Base-by-base conservation (phyloP, 805 yeast species). In the Grigorovia yakushimaensis region DNA sequence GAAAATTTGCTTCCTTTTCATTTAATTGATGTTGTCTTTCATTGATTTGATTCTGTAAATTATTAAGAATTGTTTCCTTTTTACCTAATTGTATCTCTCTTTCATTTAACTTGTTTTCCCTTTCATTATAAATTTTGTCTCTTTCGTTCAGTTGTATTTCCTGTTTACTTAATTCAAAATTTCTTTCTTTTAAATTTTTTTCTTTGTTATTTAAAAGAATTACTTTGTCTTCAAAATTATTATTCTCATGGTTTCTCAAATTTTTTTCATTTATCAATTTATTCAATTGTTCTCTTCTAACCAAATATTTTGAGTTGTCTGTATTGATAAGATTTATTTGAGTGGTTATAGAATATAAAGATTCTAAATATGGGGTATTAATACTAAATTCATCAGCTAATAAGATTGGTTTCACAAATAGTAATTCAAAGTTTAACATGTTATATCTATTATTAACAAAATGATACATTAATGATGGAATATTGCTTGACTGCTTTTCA, bases 341-440 rank as follows among this genome's bases (percentile, higher is more conserved):
- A 52, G 84, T 78, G 70, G 83, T 69, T 47, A 79, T 76, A 2
- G 95, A 85, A 61, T 87, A 89, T 48, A 87, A 69, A 54, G 85
- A 86, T 67, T 89, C 96, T 61, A 89, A 70, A 61, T 88, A 88
- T 2, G 97, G 96, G 0, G 96, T 86, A 58, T 84, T 82, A 45
- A 87, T 80, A 43, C 83, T 82, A 59, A 77, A 76, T 60, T 88
- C 95, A 66, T 88, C 96, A 15, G 93, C 95, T 49, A 88, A 70
- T 46, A 88, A 68, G 47, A 89, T 89, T 8, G 96, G 96, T 59
- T 86, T 93, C 50, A 88, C 72, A 47, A 88, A 68, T 41, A 86
- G 70, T 56, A 87, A 69, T 65, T 88, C 96, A 39, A 83, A 68
- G 51, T 82, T 79, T 51, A 84, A 43, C 4, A 22, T 60, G 42